Evolutionary conservation across 371 early-diverging fungal species (phyloP).

Genomic region (Mucor indicus): DNA sequence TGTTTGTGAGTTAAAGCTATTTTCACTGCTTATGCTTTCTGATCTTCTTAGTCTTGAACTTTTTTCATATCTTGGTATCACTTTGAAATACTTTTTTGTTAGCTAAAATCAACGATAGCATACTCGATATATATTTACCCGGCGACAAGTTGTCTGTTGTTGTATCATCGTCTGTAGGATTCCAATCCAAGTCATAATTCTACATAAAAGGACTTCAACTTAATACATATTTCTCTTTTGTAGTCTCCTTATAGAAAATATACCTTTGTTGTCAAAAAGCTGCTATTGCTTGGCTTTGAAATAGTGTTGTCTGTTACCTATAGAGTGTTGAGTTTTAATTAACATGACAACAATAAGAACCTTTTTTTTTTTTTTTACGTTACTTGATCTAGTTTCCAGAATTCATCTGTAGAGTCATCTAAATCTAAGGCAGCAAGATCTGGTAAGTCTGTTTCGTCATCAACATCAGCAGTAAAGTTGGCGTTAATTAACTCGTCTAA

Average conservation of each 20-base stretch:
- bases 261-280: not conserved
- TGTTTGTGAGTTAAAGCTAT: slow-evolving; percentile 40
- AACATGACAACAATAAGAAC: no score
- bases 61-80: not conserved
- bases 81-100: not conserved
- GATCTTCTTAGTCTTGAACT: slow-evolving; percentile 20
- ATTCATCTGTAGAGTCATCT: slow-evolving; percentile 31
- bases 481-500: slow-evolving; percentile 31
- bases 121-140: not conserved
- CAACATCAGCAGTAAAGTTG: slow-evolving; percentile 29
- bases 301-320: no score
- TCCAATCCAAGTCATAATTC: slow-evolving; percentile 18
- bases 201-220: not conserved
- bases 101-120: not conserved
- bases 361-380: no score
- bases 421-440: slow-evolving; percentile 25
- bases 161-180: slow-evolving; percentile 4
- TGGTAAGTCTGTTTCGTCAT: slow-evolving; percentile 27
- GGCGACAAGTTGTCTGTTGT: slow-evolving; percentile 1
- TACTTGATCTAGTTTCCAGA: slow-evolving; percentile 25
- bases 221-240: slow-evolving; percentile 1
- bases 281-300: no score
- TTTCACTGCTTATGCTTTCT: slow-evolving; percentile 45
- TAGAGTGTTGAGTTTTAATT: no score
- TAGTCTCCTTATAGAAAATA: not conserved